Percentiles rank a stretch among this genome's conserved stretches.
These are phyloP conservation scores for Casuarina glauca DNA, from an alignment of 306 rosid species.

Conservation along the genomic window DNA sequence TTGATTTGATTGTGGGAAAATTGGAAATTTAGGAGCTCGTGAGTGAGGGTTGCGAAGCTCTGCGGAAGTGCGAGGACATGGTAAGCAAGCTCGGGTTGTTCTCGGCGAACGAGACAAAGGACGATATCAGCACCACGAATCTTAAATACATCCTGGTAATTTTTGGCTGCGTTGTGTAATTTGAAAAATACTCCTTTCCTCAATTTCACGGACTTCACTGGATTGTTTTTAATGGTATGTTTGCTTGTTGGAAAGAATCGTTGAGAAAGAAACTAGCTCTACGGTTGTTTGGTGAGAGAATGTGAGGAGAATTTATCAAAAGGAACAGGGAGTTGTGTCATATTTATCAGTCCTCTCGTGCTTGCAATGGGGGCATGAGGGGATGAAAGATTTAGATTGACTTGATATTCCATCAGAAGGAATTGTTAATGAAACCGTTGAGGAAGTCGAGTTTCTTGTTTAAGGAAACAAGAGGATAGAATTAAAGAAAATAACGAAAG, in stretches of 20 bases:
- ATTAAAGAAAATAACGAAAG: neutral
- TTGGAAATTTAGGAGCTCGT: conserved; percentile 53
- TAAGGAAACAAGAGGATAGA: neutral
- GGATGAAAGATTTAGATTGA: neutral
- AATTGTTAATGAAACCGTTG: neutral
- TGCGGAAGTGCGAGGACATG: conserved; percentile 84
- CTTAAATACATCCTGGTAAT: conserved; percentile 84
- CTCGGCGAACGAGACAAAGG: conserved; percentile 87
- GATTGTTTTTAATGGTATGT: neutral
- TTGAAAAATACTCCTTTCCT: neutral
- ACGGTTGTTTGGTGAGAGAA: neutral
- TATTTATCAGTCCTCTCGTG: neutral
- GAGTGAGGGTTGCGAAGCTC: conserved; percentile 62
- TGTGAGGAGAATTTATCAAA: neutral
- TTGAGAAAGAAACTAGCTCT: neutral
- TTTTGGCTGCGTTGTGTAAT: neutral
- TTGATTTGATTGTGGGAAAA: neutral
- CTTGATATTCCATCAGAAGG: neutral
- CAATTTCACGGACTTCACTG: neutral
- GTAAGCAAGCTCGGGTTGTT: conserved; percentile 72
- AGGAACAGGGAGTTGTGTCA: neutral
- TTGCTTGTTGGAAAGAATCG: neutral
- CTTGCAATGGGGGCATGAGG: neutral
- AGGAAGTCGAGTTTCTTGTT: neutral
- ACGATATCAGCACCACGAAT: conserved; percentile 79